Base-by-base conservation (phyloP, 1,284 basidiomycete species). In the Athelia psychrophila region DNA sequence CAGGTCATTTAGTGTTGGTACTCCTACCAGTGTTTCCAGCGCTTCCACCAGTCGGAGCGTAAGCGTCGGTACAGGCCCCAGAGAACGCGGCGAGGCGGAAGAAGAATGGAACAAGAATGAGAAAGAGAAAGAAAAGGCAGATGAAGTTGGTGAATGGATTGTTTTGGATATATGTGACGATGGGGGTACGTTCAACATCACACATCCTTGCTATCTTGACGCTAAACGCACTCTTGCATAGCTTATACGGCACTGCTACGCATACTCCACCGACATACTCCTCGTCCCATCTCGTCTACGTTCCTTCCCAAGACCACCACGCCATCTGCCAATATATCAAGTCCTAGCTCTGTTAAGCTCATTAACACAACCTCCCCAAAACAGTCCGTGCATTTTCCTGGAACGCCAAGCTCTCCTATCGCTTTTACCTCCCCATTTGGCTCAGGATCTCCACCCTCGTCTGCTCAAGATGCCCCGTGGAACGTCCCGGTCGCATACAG, bases 101-200 rank as follows among this genome's bases (percentile, higher is more conserved):
- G 45, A 50, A 23, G 46, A 23, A 33, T 13, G 38, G 20, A n/a
- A 42, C 8, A 42, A 42, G n/a, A 42, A 13, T 40, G 36, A 44
- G 54, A 50, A 57, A 51, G 30, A 22, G 49, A 49, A 44, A 49
- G 32, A 56, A 54, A 24, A 27, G n/a, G n/a, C n/a, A 50, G 57
- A 54, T 40, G 55, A 49, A 36, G 47, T 48, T 2, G 59, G 61
- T 0, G 77, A 81, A 46, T 84, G 80, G 79, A 69, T 86, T 27
- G 71, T 84, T 2, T 60, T 87, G 23, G 83, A 86, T 58, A 70
- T 85, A 70, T 71, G 76, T 2, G 74, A 74, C 51, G 79, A 81
- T 44, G 60, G 70, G 47, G 80, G 84, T 83, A 55, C 46, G 72
- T 64, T n/a, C n/a, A n/a, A n/a, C 27, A 30, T 19, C 10, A 18